A percentile compares a stretch with the other conserved stretches of the same genome.
Evolutionary conservation across 331 rosid species (phyloP).

Genomic region (Saraca asoca): DNA sequence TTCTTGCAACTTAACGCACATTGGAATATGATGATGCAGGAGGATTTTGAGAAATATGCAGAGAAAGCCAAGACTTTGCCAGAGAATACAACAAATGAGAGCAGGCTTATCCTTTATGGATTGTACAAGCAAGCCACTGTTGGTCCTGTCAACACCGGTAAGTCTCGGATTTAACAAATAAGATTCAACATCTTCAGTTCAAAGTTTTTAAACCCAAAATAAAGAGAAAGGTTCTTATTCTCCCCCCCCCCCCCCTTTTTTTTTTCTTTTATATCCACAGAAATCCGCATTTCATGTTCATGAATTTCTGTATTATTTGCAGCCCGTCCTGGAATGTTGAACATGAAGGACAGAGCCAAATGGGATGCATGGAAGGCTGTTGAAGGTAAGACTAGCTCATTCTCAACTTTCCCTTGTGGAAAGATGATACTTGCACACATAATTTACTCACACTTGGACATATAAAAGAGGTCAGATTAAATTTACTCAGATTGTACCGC

Average conservation of each 20-base stretch:
- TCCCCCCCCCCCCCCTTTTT: no score
- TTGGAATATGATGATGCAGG: constrained; percentile 54
- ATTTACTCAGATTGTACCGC: no score
- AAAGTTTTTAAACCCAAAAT: background rate
- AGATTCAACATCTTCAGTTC: background rate
- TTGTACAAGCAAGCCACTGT: constrained; percentile 89
- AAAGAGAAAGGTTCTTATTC: background rate
- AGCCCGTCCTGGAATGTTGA: constrained; percentile 95
- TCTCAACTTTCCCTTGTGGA: background rate
- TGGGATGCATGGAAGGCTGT: constrained; percentile 99
- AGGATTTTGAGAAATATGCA: constrained; percentile 89
- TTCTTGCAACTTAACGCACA: background rate
- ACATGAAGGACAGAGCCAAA: constrained; percentile 77
- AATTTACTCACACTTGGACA: no score
- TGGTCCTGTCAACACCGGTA: constrained; percentile 79
- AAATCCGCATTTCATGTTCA: background rate
- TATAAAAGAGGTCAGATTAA: no score
- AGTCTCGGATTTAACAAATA: constrained; percentile 33
- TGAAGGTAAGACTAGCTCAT: constrained; percentile 61
- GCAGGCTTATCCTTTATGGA: constrained; percentile 83
- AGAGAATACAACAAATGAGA: constrained; percentile 58
- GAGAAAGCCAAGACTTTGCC: constrained; percentile 81
- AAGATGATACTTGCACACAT: no score
- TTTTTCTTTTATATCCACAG: background rate
- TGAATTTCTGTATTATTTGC: constrained; percentile 41